Evolutionary conservation across 2,329 filamentous ascomycete species (phyloP).

Genomic region (Talaromyces sp.): DNA sequence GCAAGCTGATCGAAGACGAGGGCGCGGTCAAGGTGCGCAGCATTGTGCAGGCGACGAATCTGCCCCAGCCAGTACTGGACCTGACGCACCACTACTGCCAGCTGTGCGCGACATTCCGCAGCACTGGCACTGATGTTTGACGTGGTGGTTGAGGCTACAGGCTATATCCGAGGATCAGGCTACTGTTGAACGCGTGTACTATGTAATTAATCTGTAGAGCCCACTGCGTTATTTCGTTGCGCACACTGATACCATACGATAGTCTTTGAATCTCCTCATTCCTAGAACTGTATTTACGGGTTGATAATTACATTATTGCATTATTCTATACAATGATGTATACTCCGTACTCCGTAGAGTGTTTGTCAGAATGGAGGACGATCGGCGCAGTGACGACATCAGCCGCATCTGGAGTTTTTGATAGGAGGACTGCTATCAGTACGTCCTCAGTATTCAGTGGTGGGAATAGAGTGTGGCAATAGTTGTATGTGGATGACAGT

Average conservation of each 20-base stretch:
- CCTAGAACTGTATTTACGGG: too few relatives aligned
- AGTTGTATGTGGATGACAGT: neutral
- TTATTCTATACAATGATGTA: too few relatives aligned
- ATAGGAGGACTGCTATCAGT: neutral
- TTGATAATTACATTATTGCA: too few relatives aligned
- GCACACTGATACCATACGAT: neutral
- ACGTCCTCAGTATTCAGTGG: neutral
- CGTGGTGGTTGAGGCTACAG: neutral
- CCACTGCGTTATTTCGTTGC: neutral
- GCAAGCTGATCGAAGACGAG: slow-evolving; percentile 93
- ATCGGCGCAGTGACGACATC: neutral
- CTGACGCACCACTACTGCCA: slow-evolving; percentile 95
- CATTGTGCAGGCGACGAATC: slow-evolving; percentile 91
- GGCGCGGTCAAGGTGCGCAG: slow-evolving; percentile 95
- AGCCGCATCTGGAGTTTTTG: neutral
- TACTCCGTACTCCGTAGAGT: neutral
- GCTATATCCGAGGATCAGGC: neutral
- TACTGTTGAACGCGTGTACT: neutral
- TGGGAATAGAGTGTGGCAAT: neutral
- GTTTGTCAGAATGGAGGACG: neutral
- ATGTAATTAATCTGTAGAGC: neutral
- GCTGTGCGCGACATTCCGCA: slow-evolving; percentile 89
- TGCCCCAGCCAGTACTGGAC: slow-evolving; percentile 89
- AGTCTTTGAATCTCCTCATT: too few relatives aligned
- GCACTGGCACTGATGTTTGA: slow-evolving; percentile 83